Base-by-base conservation (phyloP, 2,329 filamentous ascomycete species). In the Aureobasidium sp. region DNA sequence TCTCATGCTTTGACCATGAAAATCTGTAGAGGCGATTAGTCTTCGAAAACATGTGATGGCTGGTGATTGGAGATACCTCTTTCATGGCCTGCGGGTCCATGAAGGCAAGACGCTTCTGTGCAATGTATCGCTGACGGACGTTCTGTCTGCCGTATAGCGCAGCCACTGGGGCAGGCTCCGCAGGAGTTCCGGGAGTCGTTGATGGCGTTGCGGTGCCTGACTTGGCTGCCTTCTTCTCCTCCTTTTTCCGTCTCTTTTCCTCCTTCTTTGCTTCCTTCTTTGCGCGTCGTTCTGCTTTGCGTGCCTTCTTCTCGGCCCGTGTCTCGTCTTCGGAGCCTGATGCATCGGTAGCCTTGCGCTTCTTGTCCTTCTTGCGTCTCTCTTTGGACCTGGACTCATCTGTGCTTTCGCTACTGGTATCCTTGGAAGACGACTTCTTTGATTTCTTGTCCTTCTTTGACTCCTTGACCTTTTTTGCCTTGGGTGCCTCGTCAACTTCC, bases 81-180 rank as follows among this genome's bases (percentile, higher is more conserved):
- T 92, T 93, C 70, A 97, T 76, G 15, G 91, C 90, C 70, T 88
- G 86, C 53, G 87, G 82, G 73, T 97, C 89, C 78, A 91, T 83
- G 63, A 91, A 83, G 2, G 92, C 91, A 78, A 87, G 84, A 69
- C 86, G 87, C 79, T 97, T 97, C 69, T 94, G 90, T 62, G 88
- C 88, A 70, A 97, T 96, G 74, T 92, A 90, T 64, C 90, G 83
- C 67, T 89, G 86, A 65, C 93, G 81, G 51, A 92, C 85, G 61
- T 88, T 83, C 72, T 92, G 89, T 66, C 91, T 83, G 56, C 70
- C 68, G 15, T 63, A 66, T 22, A 63, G 55, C 34, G 63, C 63
- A 29, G 69, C 63, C 44, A 61, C 64, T 56, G 70, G 44, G 37
- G 62, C 44, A 42, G 60, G 42, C 36, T 61, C 55, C 31, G 48